Evolutionary conservation across 345 rosid species (phyloP), one percentile per base, ranked within the genome.

Genomic region (Gossypioides kirkii): DNA sequence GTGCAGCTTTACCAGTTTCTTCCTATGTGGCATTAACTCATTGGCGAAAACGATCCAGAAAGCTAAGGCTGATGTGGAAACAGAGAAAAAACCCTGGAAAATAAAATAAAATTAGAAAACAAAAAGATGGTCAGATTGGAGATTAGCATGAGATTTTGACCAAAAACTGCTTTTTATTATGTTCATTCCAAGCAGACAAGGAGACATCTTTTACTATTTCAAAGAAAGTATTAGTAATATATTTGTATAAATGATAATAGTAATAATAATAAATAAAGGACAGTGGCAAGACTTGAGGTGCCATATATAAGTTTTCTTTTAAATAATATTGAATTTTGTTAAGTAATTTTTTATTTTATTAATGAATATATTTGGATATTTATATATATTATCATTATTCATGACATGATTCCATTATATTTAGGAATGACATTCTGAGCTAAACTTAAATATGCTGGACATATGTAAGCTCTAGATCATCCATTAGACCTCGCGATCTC

Each of bases 171-270:
- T 12, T 16, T 46, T 70, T 59, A 36, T 46, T 36, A 61, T 49
- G 64, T 64, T 55, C 36, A 63, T 32, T 46, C 49, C 3, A 61
- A 82, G 83, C 76, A 82, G 88, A 84, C 90, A 83, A 79, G 76
- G 80, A 74, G 87, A 80, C 82, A 49, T 42, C 59, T 53, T 75
- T 80, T 76, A 74, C 80, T 50, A 79, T 82, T 80, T 78, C 87
- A 56, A 81, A 77, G 77, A 80, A 86, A 69, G 76, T 56, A 43
- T 16, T 46, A 8, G 43, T n/a, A n/a, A n/a, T n/a, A n/a, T n/a
- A n/a, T n/a, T n/a, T n/a, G n/a, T 61, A 13, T 13, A 10, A 32
- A 32, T 32, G 38, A 32, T 32, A 32, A 32, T 32, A 32, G 38
- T 32, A 32, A 32, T 32, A 32, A 32, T 32, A 32, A 32, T 32